Conservation (phyloP, 495 filamentous ascomycete species). For the Talaromyces borbonicus region DNA sequence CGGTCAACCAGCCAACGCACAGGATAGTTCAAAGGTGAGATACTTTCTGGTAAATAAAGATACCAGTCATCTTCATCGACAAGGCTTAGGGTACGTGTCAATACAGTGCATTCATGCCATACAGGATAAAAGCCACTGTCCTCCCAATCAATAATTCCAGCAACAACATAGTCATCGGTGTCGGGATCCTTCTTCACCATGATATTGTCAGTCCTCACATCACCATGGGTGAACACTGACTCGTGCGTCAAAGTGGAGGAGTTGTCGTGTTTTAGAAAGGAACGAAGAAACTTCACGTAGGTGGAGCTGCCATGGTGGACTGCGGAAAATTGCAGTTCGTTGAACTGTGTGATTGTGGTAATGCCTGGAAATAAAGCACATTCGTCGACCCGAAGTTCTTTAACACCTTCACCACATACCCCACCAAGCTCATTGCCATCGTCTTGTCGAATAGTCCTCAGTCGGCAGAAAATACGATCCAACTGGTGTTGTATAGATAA, state of each 20-base stretch:
- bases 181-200: constrained; percentile 23
- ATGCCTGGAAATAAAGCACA: constrained; percentile 18
- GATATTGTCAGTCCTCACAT: constrained; percentile 29
- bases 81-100: constrained; percentile 19
- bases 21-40: constrained; percentile 15
- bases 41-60: constrained; percentile 18
- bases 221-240: constrained; percentile 31
- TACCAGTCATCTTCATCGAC: constrained; percentile 24
- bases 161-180: constrained; percentile 17
- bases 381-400: constrained; percentile 17
- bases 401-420: constrained; percentile 23
- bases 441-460: constrained; percentile 18
- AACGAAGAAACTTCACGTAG: constrained; percentile 21
- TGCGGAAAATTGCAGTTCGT: constrained; percentile 26
- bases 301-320: constrained; percentile 15
- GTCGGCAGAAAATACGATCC: constrained; percentile 17
- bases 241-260: constrained; percentile 4
- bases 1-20: constrained; percentile 25
- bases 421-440: constrained; percentile 16
- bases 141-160: constrained; percentile 28
- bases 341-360: constrained; percentile 16
- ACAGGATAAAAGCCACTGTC: constrained; percentile 25
- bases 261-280: constrained; percentile 12
- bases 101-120: constrained; percentile 22
- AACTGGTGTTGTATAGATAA: constrained; percentile 23